These are phyloP conservation scores for Clitopilus passeckerianus DNA, from an alignment of 768 basidiomycete genomes.

Conservation along the genomic window DNA sequence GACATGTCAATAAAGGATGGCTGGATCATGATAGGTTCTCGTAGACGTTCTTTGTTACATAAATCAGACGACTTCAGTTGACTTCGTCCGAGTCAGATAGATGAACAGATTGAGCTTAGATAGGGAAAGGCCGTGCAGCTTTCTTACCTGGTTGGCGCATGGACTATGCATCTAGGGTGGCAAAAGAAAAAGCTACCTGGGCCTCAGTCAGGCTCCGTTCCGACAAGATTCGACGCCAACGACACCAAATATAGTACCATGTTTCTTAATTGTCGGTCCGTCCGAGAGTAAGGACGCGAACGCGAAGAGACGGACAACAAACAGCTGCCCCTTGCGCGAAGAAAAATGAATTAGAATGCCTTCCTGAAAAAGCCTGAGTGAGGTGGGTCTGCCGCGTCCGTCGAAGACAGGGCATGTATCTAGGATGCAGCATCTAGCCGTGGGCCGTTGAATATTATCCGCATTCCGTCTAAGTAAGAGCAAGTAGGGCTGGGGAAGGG, in stretches of 20 bases:
- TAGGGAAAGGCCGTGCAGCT: neutral
- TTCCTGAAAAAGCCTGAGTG: slow-evolving; percentile 6
- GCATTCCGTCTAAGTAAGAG: neutral
- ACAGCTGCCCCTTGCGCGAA: neutral
- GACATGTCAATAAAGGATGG: neutral
- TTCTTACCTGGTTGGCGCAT: neutral
- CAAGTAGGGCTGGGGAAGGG: neutral
- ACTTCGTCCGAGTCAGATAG: neutral
- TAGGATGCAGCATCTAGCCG: neutral
- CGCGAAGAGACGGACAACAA: neutral
- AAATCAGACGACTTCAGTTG: neutral
- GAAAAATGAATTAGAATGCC: slow-evolving; percentile 6
- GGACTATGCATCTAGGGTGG: neutral
- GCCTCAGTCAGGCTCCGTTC: neutral
- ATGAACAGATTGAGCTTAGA: neutral
- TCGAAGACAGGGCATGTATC: neutral
- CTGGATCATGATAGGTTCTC: neutral
- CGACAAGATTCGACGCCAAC: neutral
- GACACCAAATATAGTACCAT: no score
- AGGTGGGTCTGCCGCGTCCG: slow-evolving; percentile 6
- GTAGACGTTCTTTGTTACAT: neutral
- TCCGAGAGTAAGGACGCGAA: neutral
- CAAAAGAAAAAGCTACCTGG: neutral
- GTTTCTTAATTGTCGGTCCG: neutral
- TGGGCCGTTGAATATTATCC: neutral